A percentile compares a stretch with the other conserved stretches of the same genome.
Conservation (phyloP, 2,329 filamentous ascomycete species). For the Stagonosporopsis vannaccii region DNA sequence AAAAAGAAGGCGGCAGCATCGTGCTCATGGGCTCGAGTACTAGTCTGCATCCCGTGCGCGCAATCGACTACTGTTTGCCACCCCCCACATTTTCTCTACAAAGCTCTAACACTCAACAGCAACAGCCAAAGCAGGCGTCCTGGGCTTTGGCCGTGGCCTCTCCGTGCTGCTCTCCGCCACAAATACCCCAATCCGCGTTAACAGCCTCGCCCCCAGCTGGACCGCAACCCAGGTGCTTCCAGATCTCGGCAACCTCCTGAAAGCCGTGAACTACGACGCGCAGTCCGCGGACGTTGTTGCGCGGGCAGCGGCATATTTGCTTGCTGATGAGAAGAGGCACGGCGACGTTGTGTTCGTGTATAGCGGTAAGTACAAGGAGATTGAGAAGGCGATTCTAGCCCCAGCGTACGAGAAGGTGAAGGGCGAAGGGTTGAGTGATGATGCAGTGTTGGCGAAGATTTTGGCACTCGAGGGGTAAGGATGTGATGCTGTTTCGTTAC, state of each 20-base stretch:
- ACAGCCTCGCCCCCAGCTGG: constrained; percentile 64
- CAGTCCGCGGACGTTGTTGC: constrained; percentile 60
- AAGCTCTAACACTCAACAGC: too few relatives aligned
- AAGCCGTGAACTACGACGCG: constrained; percentile 40
- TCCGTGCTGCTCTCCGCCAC: constrained; percentile 48
- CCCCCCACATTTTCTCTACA: too few relatives aligned
- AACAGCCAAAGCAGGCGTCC: constrained; percentile 62
- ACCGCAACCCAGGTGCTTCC: constrained; percentile 60
- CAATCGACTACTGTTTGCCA: constrained; percentile 59
- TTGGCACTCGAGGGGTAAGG: constrained; percentile 17
- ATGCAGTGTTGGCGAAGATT: constrained; percentile 29
- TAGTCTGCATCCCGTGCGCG: constrained; percentile 59
- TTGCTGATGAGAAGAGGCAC: constrained; percentile 57
- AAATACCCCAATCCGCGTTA: constrained; percentile 60
- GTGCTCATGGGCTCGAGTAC: constrained; percentile 62
- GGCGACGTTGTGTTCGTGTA: constrained; percentile 63
- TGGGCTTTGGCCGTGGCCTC: constrained; percentile 62
- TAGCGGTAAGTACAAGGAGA: constrained; percentile 59
- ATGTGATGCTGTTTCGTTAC: too few relatives aligned
- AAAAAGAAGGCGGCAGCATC: constrained; percentile 59
- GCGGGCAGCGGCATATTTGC: constrained; percentile 57
- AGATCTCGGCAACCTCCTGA: constrained; percentile 51
- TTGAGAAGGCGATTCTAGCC: constrained; percentile 55
- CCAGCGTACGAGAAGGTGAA: constrained; percentile 31
- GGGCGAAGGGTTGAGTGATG: constrained; percentile 28